A percentile compares a stretch with the other conserved stretches of the same genome.
phyloP scores from a whole-genome alignment of 2,329 filamentous ascomycete species.

The Akanthomyces lecanii region DNA sequence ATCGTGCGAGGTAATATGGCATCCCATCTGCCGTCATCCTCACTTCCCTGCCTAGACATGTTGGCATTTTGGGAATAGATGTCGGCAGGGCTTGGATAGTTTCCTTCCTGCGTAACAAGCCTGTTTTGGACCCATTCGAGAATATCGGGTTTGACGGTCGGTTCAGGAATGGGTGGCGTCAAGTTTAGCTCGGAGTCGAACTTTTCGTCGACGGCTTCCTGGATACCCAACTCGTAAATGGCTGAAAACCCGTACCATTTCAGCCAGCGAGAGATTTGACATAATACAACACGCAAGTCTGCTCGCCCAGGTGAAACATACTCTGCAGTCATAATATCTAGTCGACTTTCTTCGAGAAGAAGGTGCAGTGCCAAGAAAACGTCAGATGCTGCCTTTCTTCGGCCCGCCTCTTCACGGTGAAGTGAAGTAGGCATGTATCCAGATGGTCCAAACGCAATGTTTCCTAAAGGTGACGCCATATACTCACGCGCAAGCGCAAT shows the following conservation, averaged over 20 bases:
- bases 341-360: conserved; percentile 82
- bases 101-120: conserved; percentile 35
- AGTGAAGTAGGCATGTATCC: conserved; percentile 64
- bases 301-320: conserved; percentile 40
- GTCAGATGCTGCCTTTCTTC: conserved; percentile 59
- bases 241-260: conserved; percentile 56
- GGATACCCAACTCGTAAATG: conserved; percentile 50
- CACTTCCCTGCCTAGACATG: conserved; percentile 32
- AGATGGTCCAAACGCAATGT: conserved; percentile 45
- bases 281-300: conserved; percentile 67
- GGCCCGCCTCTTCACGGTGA: conserved; percentile 49
- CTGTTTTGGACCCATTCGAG: conserved; percentile 51
- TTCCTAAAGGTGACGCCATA: conserved; percentile 54
- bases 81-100: conserved; percentile 42
- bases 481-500: conserved; percentile 62
- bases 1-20: conserved; percentile 61
- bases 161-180: conserved; percentile 32
- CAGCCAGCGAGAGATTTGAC: conserved; percentile 79
- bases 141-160: conserved; percentile 37
- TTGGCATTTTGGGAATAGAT: conserved; percentile 40
- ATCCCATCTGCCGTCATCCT: conserved; percentile 40
- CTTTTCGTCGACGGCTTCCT: conserved; percentile 40
- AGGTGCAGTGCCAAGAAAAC: conserved; percentile 76
- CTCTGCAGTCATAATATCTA: conserved; percentile 57
- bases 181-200: conserved; percentile 35